Conservation (phyloP, 306 rosid genomes). For the Vigna mungo region DNA sequence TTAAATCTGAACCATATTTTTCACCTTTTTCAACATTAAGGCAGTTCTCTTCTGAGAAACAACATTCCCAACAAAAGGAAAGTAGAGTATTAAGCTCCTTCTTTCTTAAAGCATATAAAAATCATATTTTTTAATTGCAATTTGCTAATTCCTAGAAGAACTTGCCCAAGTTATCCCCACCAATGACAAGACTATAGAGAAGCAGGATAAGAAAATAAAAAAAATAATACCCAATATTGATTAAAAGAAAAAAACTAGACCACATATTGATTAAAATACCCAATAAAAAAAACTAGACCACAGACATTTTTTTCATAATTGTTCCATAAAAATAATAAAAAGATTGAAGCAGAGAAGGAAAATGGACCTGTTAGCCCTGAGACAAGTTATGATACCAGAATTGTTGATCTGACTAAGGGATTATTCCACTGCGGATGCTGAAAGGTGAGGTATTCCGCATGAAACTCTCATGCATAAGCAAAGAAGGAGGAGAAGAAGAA, state of each 20-base stretch:
- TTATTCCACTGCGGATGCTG: conserved; percentile 51
- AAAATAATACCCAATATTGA: neutral
- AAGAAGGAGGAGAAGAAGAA: conserved; percentile 33
- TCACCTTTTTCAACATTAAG: conserved; percentile 3
- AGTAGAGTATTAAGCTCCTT: neutral
- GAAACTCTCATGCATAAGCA: conserved; percentile 39
- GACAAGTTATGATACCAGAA: conserved; percentile 92
- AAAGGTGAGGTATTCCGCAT: conserved; percentile 49
- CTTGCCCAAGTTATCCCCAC: neutral
- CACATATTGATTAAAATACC: no score
- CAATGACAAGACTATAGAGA: neutral
- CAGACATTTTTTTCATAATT: neutral
- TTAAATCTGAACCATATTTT: neutral
- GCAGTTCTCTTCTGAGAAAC: neutral
- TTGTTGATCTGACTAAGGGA: conserved; percentile 59
- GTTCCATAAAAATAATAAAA: neutral
- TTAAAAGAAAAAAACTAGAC: no score
- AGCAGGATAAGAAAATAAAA: neutral
- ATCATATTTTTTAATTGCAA: neutral
- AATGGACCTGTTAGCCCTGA: conserved; percentile 75
- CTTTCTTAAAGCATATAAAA: neutral
- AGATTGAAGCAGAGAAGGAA: neutral
- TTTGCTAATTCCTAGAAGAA: neutral
- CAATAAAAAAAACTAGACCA: neutral
- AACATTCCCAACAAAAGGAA: neutral